A percentile compares a stretch with the other conserved stretches of the same genome.
Evolutionary conservation across 2,329 filamentous ascomycete genomes (phyloP).

Genomic region (Scedosporium aurantiacum): DNA sequence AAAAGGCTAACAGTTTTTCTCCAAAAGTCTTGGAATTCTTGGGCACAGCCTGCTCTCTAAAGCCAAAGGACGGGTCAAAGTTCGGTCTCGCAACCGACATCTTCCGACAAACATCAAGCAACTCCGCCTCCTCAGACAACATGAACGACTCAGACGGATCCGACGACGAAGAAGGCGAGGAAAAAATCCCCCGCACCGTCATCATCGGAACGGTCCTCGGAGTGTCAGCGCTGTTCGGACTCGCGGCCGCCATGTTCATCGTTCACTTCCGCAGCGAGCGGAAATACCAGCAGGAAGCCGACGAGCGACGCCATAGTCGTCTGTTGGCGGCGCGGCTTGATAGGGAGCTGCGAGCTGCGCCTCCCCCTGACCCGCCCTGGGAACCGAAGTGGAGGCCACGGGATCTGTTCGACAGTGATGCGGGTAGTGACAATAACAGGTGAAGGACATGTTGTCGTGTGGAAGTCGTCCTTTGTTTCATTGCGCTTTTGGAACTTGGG

Average conservation of each 20-base stretch:
- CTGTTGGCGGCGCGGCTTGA: background rate
- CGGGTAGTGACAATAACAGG: too few relatives aligned
- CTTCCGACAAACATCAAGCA: background rate
- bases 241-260: constrained; percentile 32
- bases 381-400: background rate
- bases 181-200: constrained; percentile 31
- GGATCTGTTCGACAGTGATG: background rate
- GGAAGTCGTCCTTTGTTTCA: too few relatives aligned
- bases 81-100: background rate
- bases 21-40: background rate
- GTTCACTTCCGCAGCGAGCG: constrained; percentile 27
- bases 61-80: background rate
- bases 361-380: too few relatives aligned
- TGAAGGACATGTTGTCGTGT: too few relatives aligned
- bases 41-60: background rate
- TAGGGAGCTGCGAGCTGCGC: too few relatives aligned
- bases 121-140: background rate
- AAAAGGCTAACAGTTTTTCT: background rate
- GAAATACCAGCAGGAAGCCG: background rate
- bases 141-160: background rate
- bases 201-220: constrained; percentile 43
- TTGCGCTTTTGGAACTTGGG: too few relatives aligned
- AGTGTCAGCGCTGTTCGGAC: constrained; percentile 25
- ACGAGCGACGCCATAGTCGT: background rate
- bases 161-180: constrained; percentile 22